Evolutionary conservation across 176 grass and related monocot genomes (phyloP).

Genomic region (Cocos nucifera): DNA sequence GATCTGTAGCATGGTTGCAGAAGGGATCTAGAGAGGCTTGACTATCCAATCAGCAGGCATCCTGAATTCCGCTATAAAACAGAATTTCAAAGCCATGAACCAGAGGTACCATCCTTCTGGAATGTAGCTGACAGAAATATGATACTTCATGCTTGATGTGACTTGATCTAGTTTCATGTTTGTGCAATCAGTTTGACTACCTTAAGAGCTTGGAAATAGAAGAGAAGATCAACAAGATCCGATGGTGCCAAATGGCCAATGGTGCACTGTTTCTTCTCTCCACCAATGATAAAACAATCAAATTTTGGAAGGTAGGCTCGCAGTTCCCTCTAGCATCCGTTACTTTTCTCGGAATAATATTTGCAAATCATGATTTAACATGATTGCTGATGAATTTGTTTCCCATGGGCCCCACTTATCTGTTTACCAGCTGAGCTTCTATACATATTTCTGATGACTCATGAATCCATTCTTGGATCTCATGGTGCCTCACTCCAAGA

Average conservation of each 20-base stretch:
- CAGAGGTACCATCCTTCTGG: conserved; percentile 63
- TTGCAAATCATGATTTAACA: too few relatives aligned
- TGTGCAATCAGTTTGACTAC: conserved; percentile 18
- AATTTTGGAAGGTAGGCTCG: conserved; percentile 12
- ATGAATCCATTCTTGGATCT: not conserved
- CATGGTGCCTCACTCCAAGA: too few relatives aligned
- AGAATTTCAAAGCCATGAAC: conserved; percentile 99
- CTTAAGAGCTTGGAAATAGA: conserved; percentile 24
- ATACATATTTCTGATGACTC: too few relatives aligned
- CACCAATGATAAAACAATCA: conserved; percentile 23
- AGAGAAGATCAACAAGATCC: conserved; percentile 22
- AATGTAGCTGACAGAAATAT: not conserved
- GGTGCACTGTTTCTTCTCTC: conserved; percentile 14
- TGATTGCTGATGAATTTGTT: not conserved
- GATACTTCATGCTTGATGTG: conserved; percentile 17
- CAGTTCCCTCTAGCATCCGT: not conserved
- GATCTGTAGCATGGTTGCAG: conserved; percentile 41
- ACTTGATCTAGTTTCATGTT: conserved; percentile 26
- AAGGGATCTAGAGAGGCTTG: conserved; percentile 74
- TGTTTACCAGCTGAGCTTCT: not conserved
- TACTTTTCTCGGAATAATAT: too few relatives aligned
- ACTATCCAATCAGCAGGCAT: conserved; percentile 69
- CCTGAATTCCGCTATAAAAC: conserved; percentile 96
- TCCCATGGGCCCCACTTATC: not conserved
- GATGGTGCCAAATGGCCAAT: conserved; percentile 14